Percentiles rank a stretch among this genome's conserved stretches.
These are phyloP conservation scores for Coffea humblotiana DNA, from an alignment of 305 asterid species.

Conservation along the genomic window DNA sequence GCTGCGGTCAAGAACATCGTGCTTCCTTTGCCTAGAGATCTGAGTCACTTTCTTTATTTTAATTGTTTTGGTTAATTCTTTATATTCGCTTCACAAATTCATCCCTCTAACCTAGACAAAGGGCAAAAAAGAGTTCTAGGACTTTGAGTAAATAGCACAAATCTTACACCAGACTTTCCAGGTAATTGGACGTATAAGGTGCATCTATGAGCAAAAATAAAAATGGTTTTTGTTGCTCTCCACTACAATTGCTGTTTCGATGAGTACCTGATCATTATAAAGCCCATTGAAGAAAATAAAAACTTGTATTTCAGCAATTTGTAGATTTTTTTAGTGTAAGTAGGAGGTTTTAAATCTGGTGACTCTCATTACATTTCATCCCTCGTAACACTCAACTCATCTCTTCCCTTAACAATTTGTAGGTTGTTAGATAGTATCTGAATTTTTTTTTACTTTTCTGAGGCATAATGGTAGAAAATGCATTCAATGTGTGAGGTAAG, in stretches of 20 bases:
- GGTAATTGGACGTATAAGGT: neutral
- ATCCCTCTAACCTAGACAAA: neutral
- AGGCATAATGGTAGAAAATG: neutral
- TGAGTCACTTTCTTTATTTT: neutral
- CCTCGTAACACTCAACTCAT: no score
- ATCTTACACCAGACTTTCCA: neutral
- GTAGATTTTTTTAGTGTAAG: no score
- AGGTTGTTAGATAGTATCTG: neutral
- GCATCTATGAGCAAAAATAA: neutral
- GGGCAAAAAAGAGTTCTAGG: no score
- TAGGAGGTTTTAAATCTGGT: no score
- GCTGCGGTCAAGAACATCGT: neutral
- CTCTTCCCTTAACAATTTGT: neutral
- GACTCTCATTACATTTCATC: no score
- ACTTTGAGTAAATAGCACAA: neutral
- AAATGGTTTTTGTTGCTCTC: neutral
- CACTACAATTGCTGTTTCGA: neutral
- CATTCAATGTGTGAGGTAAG: neutral
- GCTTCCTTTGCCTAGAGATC: slow-evolving; percentile 5
- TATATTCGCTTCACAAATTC: neutral
- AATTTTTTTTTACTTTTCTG: neutral
- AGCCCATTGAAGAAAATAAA: neutral
- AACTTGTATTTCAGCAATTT: neutral
- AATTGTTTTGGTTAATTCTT: neutral
- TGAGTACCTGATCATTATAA: neutral